These are phyloP conservation scores for Pestalotiopsis sp. DNA, from an alignment of 2,329 filamentous ascomycete species.

Conservation along the genomic window DNA sequence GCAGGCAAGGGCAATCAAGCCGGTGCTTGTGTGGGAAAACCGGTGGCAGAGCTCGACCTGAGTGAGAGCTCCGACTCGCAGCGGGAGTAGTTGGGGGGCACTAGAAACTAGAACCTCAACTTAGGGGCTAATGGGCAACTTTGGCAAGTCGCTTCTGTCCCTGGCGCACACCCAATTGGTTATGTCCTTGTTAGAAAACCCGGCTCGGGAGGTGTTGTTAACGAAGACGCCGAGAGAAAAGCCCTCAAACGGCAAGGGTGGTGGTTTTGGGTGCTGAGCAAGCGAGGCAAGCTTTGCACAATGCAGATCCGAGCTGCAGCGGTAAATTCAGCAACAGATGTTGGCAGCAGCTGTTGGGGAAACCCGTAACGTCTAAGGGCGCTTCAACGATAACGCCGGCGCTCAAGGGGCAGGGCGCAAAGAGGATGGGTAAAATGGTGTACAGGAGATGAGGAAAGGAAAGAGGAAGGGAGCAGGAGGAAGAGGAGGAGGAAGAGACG, in stretches of 20 bases:
- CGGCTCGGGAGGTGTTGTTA: neutral
- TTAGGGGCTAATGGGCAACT: neutral
- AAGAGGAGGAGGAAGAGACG: neutral
- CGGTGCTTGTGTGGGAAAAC: neutral
- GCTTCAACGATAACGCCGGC: neutral
- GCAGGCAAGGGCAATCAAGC: neutral
- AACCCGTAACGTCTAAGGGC: neutral
- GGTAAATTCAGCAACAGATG: neutral
- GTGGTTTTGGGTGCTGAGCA: neutral
- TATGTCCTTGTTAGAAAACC: neutral
- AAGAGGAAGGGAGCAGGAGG: neutral
- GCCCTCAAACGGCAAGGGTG: neutral
- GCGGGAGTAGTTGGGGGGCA: neutral
- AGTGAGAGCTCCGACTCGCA: slow-evolving; percentile 3
- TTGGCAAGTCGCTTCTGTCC: neutral
- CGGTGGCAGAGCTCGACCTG: slow-evolving; percentile 11
- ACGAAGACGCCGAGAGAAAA: neutral
- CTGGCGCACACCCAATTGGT: neutral
- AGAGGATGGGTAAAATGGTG: neutral
- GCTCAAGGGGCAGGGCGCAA: neutral
- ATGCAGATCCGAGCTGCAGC: neutral
- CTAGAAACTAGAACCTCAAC: neutral
- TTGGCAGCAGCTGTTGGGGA: too few species aligned
- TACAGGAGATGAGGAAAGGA: neutral
- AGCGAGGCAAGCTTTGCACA: neutral